Evolutionary conservation across 169 alveolate genomes (phyloP).

Genomic region (Perkinsus chesapeaki): DNA sequence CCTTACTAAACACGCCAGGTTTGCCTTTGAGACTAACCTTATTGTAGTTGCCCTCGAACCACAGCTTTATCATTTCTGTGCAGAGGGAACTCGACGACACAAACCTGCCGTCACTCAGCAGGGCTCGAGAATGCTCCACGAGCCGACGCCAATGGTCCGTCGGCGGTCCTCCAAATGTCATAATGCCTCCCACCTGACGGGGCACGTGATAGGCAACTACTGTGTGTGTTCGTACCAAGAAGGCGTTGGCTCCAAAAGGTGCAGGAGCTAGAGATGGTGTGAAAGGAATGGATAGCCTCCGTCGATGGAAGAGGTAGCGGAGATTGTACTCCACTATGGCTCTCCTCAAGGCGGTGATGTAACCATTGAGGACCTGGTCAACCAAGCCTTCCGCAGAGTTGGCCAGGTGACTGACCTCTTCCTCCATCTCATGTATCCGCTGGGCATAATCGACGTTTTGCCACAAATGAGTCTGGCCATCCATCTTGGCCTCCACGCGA

Average conservation of each 20-base stretch:
- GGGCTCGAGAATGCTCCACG: not conserved
- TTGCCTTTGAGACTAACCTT: not conserved
- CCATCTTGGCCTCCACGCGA: not conserved
- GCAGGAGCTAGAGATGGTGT: not conserved
- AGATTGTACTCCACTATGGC: constrained; percentile 1
- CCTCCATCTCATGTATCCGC: not conserved
- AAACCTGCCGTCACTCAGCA: not conserved
- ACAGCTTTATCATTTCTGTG: not conserved
- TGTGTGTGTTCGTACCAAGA: not conserved
- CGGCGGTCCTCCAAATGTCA: not conserved
- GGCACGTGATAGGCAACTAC: not conserved
- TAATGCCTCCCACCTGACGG: not conserved
- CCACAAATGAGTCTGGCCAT: not conserved
- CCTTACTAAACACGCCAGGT: not conserved
- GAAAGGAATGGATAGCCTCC: not conserved
- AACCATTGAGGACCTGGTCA: not conserved
- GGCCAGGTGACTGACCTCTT: not conserved
- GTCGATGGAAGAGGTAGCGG: not conserved
- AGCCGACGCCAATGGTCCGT: not conserved
- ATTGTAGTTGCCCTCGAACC: not conserved
- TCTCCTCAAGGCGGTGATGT: not conserved
- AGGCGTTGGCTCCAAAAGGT: not conserved
- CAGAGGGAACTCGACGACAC: not conserved
- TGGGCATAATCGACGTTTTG: not conserved
- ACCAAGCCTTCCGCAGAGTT: not conserved